Base-by-base conservation (phyloP, 257 asterid species). In the Cinchona pubescens region DNA sequence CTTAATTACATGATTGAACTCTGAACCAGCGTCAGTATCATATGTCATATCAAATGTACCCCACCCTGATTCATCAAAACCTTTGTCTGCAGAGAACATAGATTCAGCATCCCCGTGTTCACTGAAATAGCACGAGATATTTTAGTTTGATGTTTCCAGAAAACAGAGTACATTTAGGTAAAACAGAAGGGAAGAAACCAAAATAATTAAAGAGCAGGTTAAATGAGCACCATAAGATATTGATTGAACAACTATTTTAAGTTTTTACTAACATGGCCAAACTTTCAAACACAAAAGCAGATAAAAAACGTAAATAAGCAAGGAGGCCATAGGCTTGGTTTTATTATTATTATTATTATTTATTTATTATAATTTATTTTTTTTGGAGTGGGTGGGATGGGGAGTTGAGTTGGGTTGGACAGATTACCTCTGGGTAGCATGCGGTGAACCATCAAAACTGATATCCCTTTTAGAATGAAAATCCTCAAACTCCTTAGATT, bases 51-150 rank as follows among this genome's bases (percentile, higher is more conserved):
- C 97, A 80, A 89, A 86, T 68, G 89, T 74, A 75, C 93, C 97
- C 97, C 97, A 90, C 71, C 82, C 81, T 19, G 96, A 88, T 75
- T 90, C 96, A 77, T 88, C 94, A 82, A 86, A 89, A 62, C 87
- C 85, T 85, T 76, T 82, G 65, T 85, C 83, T 56, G 68, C 76
- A 77, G 84, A 74, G 37, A 61, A 67, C 56, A 53, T 71, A 58
- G 86, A 80, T 79, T 82, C 82, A 70, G 71, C 78, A 56, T 80
- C 88, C 30, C 74, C 78, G 27, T 67, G 89, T 81, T 88, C 96
- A 86, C 97, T 94, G 92, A 90, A 83, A 9, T 61, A 74, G 79
- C 25, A 72, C 66, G 77, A 43, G 60, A 59, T 29, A 40, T 49
- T 75, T 62, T 67, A 62, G 23, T 62, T 25, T 66, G 32, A 76